phyloP scores from a whole-genome alignment of 1,139 yeast species.

The Pneumocystis oryctolagi region DNA sequence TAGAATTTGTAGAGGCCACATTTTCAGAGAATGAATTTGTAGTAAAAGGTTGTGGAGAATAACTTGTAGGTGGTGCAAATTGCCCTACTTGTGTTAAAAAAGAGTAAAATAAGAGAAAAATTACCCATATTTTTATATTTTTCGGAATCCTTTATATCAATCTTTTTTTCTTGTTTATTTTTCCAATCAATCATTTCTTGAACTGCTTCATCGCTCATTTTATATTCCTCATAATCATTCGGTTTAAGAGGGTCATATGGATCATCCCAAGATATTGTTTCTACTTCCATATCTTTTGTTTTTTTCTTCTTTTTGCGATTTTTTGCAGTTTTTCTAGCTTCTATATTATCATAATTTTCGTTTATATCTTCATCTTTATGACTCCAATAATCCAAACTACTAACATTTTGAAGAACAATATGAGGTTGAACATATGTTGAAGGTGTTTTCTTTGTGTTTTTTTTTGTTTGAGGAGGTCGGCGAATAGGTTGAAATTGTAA shows the following conservation, averaged over 20 bases:
- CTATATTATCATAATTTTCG: background rate
- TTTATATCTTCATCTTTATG: background rate
- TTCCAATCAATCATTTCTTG: constrained; percentile 16
- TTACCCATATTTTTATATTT: background rate
- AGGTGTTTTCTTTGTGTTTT: background rate
- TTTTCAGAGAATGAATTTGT: background rate
- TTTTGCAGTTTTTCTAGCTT: background rate
- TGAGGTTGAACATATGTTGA: background rate
- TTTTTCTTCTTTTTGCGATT: background rate
- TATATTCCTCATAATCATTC: constrained; percentile 14
- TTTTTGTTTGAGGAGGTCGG: background rate
- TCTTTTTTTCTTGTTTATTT: constrained; percentile 6
- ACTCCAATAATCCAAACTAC: background rate
- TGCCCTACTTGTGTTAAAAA: background rate
- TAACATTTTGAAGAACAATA: background rate
- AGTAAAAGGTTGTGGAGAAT: background rate
- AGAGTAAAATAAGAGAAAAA: background rate
- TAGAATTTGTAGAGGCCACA: background rate
- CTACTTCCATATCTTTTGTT: background rate
- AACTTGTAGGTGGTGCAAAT: background rate
- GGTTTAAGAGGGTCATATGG: constrained; percentile 14
- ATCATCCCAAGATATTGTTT: constrained; percentile 13
- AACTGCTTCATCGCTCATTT: constrained; percentile 13
- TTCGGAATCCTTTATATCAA: background rate
- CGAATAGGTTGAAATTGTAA: background rate